A percentile compares a stretch with the other conserved stretches of the same genome.
phyloP scores from a whole-genome alignment of 495 filamentous ascomycete species.

The Lepraria neglecta region DNA sequence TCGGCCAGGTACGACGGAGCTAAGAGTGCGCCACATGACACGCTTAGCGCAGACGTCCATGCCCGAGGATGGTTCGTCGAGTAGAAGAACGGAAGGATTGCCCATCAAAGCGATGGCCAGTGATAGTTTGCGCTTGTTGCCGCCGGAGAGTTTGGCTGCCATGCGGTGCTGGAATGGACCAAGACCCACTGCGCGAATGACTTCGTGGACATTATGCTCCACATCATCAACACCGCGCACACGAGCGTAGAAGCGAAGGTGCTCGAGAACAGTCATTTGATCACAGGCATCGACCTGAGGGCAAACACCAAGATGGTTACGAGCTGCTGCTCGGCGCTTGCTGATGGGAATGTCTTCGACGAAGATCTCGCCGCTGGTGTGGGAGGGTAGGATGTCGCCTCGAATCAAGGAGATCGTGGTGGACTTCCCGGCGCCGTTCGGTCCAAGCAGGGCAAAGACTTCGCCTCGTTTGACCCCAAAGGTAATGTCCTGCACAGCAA shows the following conservation, averaged over 20 bases:
- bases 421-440: constrained; percentile 83
- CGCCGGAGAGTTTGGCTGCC: constrained; percentile 46
- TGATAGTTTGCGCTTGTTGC: constrained; percentile 51
- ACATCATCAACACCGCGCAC: constrained; percentile 48
- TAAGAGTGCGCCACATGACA: constrained; percentile 44
- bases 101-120: constrained; percentile 46
- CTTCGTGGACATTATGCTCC: constrained; percentile 43
- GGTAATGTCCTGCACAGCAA: constrained; percentile 73
- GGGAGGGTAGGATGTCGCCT: constrained; percentile 67
- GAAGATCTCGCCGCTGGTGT: constrained; percentile 58
- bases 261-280: constrained; percentile 50
- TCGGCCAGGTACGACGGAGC: constrained; percentile 34
- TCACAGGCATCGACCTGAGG: constrained; percentile 53
- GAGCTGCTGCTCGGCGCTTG: constrained; percentile 55
- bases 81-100: constrained; percentile 44
- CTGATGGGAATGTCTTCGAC: constrained; percentile 67
- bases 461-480: constrained; percentile 73
- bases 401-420: constrained; percentile 80
- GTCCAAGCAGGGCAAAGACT: constrained; percentile 78
- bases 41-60: constrained; percentile 48
- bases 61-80: constrained; percentile 46
- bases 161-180: constrained; percentile 35
- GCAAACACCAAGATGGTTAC: constrained; percentile 65
- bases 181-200: constrained; percentile 42
- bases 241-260: constrained; percentile 52